Conservation (phyloP, 179 eudicot species). For the Vitellaria paradoxa region DNA sequence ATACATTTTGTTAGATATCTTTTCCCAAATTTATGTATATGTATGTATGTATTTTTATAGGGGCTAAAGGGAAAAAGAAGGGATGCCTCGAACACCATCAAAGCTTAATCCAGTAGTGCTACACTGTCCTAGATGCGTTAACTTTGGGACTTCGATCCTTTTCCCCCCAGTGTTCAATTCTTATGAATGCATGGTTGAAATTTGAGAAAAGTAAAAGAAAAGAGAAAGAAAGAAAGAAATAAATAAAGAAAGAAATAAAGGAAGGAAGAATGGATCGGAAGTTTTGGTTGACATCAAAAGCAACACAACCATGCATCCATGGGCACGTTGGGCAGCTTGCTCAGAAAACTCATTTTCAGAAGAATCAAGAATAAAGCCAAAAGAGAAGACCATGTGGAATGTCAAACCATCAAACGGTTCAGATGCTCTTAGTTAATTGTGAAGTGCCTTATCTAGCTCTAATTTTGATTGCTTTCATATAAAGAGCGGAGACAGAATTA, state of each 20-base stretch:
- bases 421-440: not conserved
- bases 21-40: not conserved
- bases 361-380: conserved; percentile 3
- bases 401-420: conserved; percentile 12
- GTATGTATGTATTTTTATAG: too few species aligned
- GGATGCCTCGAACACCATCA: not conserved
- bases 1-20: not conserved
- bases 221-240: too few species aligned
- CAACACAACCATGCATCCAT: not conserved
- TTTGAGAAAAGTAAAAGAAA: not conserved
- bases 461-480: not conserved
- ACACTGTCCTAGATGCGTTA: not conserved
- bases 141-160: not conserved
- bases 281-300: conserved; percentile 1
- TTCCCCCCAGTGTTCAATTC: not conserved
- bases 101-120: not conserved
- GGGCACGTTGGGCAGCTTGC: not conserved
- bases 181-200: not conserved
- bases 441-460: not conserved
- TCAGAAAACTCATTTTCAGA: not conserved
- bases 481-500: too few species aligned
- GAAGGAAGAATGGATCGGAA: too few species aligned
- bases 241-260: too few species aligned
- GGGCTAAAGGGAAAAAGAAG: not conserved
- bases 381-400: conserved; percentile 9